Conservation (phyloP, 805 yeast species). For the Peterozyma xylosa region DNA sequence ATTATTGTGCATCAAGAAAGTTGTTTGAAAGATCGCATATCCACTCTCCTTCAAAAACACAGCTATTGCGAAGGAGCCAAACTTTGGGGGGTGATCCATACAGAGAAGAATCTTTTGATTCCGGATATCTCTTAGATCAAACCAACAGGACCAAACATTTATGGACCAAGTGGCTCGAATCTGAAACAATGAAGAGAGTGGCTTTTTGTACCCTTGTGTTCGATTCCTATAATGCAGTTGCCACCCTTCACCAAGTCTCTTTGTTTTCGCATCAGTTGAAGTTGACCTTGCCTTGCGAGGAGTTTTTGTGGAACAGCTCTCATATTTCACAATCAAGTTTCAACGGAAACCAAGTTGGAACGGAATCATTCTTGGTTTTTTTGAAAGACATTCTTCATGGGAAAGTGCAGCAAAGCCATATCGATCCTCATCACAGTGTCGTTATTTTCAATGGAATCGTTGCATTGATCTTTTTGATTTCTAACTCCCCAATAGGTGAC, state of each 20-base stretch:
- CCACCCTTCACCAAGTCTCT: slow-evolving; percentile 1
- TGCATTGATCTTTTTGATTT: slow-evolving; percentile 5
- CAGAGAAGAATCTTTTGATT: slow-evolving; percentile 20
- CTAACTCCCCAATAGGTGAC: background rate
- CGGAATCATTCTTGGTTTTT: slow-evolving; percentile 1
- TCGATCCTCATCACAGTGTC: background rate
- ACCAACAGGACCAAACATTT: slow-evolving; percentile 10
- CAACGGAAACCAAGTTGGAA: slow-evolving; percentile 1
- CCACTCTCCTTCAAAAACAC: slow-evolving; percentile 45
- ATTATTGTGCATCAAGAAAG: slow-evolving; percentile 31
- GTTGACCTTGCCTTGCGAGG: slow-evolving; percentile 56
- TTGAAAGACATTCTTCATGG: slow-evolving; percentile 1
- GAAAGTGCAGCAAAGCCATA: background rate
- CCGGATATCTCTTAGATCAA: slow-evolving; percentile 11
- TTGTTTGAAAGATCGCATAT: slow-evolving; percentile 45
- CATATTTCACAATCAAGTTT: slow-evolving; percentile 7
- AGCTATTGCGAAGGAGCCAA: slow-evolving; percentile 40
- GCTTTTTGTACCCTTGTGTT: slow-evolving; percentile 26
- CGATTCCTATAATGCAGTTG: slow-evolving; percentile 5
- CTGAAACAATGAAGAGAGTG: slow-evolving; percentile 64
- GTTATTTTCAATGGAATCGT: slow-evolving; percentile 2
- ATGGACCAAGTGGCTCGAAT: slow-evolving; percentile 63
- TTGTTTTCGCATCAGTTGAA: slow-evolving; percentile 49
- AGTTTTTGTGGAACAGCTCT: slow-evolving; percentile 43
- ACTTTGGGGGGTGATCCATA: slow-evolving; percentile 33